A percentile compares a stretch with the other conserved stretches of the same genome.
These are phyloP conservation scores for Blastobotrys proliferans DNA, from an alignment of 1,139 yeast genomes.

Conservation along the genomic window DNA sequence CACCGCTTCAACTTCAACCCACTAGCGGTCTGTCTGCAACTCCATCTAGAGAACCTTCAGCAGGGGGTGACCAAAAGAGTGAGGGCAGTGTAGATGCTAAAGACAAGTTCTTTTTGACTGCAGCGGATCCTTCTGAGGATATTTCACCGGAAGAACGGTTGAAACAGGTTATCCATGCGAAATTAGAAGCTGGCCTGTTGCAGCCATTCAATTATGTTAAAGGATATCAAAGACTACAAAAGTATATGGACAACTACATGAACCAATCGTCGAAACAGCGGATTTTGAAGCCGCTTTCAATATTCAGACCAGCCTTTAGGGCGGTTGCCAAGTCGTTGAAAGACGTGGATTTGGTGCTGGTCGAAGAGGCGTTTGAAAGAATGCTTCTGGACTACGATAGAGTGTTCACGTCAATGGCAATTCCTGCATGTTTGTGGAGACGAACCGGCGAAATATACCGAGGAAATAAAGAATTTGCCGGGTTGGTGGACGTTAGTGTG, in stretches of 20 bases:
- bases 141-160: constrained; percentile 91
- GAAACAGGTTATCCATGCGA: constrained; percentile 93
- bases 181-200: constrained; percentile 85
- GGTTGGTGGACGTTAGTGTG: constrained; percentile 85
- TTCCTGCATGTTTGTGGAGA: constrained; percentile 97
- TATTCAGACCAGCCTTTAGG: constrained; percentile 89
- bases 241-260: constrained; percentile 93
- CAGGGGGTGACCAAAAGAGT: background rate
- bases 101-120: constrained; percentile 90
- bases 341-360: constrained; percentile 87
- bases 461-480: constrained; percentile 95
- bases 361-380: constrained; percentile 91
- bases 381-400: constrained; percentile 92
- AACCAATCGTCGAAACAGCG: constrained; percentile 78
- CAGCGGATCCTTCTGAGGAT: constrained; percentile 95
- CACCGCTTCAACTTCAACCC: constrained; percentile 1
- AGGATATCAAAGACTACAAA: constrained; percentile 86
- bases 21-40: constrained; percentile 2
- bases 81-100: constrained; percentile 61
- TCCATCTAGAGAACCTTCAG: background rate
- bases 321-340: constrained; percentile 88
- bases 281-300: constrained; percentile 80
- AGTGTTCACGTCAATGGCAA: constrained; percentile 95
- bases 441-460: constrained; percentile 95
- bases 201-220: constrained; percentile 93